Evolutionary conservation across 305 asterid species (phyloP), one percentile per base, ranked within the genome.

Genomic region (Rubia occidens): DNA sequence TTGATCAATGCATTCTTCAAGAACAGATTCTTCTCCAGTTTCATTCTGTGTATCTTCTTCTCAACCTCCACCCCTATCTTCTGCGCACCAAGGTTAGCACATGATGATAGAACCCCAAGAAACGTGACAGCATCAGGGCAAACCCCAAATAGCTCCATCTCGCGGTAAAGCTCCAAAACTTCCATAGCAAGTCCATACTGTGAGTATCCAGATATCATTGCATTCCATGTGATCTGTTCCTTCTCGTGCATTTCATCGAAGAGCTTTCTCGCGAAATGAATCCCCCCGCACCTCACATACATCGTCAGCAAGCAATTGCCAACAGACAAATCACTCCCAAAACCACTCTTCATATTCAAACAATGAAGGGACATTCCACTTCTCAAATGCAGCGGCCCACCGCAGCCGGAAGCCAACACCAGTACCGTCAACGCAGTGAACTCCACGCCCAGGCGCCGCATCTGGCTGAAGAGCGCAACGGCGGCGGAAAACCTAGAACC

Each of bases 171-270:
- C 72, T 88, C 86, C 75, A 93, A 65, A 66, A 88, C 97, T 54
- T 81, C 75, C 3, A 68, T 65, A 47, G 87, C 89, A 35, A 85
- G 86, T 62, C 98, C 98, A 56, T 90, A 79, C 74, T 93, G 96
- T 2, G 98, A 85, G 71, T 84, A 93, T 20, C 95, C 98, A 0
- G 96, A 85, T 60, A 93, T 85, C 97, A 93, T 88, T 0, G 94
- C 98, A 70, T 93, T 93, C 97, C 98, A 90, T 70, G 97, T 86
- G 47, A 93, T 93, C 82, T 88, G 76, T 17, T 82, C 81, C 82
- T 84, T 88, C 6, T 53, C 74, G 1, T 82, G 85, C 10, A 82
- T 81, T 44, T 78, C 85, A 68, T 85, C 84, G 72, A 93, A 93
- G 78, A 87, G 51, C 75, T 70, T 84, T 81, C 79, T 80, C 0